Evolutionary conservation across 768 basidiomycete species (phyloP), one percentile per base, ranked within the genome.

Genomic region (Hydnomerulius pinastri): DNA sequence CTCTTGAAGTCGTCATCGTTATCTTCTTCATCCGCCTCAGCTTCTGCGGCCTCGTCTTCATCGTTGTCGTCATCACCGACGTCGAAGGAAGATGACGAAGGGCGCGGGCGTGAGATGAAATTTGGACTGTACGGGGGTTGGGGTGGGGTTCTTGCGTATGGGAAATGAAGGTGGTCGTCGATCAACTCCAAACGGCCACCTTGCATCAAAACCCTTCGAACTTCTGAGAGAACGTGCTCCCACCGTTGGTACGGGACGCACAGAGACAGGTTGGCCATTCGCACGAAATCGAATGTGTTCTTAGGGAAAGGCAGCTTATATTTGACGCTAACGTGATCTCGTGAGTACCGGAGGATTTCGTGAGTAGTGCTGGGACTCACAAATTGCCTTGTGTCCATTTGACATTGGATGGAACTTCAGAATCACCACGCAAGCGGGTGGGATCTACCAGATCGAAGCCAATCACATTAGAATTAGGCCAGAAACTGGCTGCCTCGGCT

Each of bases 131-230:
- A 23, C 15, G 47, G 35, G 37, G 52, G 60, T 29, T 35, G 69
- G 49, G 50, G 62, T 33, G 54, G 58, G 29, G n/a, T 41, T 42
- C 63, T 68, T 15, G 76, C 71, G 50, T 80, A 82, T 1, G 87
- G 83, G 58, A 88, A 89, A 55, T 78, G 64, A 28, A 87, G 69
- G 57, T 85, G 70, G 64, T 92, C 89, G 65, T 90, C 86, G 43
- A 92, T 81, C 41, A 90, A 58, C 64, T 92, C 90, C 2, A 92
- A 69, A 8, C 79, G 77, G 4, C 90, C 90, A 13, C 75, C 79
- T 6, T 72, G 72, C 11, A 68, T 71, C 12, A 92, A 72, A 9
- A 92, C 76, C 21, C 90, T 84, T 13, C 74, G 65, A 4, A 77
- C 78, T 74, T 92, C 86, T 0, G 61, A 55, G 17, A 92, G 50